Evolutionary conservation across 257 asterid species (phyloP).

Genomic region (Solanum verrucosum): DNA sequence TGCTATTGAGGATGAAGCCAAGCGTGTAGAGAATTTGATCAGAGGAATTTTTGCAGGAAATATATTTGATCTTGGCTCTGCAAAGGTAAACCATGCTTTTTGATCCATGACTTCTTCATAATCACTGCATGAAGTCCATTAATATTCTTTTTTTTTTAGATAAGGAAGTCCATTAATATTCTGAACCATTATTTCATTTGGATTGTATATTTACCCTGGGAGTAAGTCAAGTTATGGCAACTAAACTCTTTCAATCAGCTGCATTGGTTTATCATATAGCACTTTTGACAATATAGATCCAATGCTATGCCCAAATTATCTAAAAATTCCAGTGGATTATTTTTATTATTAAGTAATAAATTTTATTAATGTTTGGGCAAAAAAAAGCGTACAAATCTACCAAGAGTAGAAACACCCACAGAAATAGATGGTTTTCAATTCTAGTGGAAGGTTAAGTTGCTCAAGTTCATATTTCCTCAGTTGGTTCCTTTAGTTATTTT

Average conservation of each 20-base stretch:
- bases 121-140: background rate
- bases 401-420: background rate
- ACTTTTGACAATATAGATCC: background rate
- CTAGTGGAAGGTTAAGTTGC: background rate
- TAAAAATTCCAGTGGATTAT: background rate
- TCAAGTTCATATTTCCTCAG: background rate
- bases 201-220: background rate
- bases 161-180: background rate
- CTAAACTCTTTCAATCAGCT: background rate
- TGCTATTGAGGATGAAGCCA: slow-evolving; percentile 56
- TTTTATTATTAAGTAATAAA: background rate
- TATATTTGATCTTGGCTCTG: slow-evolving; percentile 98
- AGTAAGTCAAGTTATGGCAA: background rate
- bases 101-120: background rate
- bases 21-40: slow-evolving; percentile 66
- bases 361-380: background rate
- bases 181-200: background rate
- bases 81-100: slow-evolving; percentile 44
- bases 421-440: background rate
- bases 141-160: background rate
- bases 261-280: background rate
- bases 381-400: background rate
- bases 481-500: background rate
- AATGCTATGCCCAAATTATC: background rate
- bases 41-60: slow-evolving; percentile 99